Evolutionary conservation across 208 protist species (phyloP).

Genomic region (Tetramitus jugosus): DNA sequence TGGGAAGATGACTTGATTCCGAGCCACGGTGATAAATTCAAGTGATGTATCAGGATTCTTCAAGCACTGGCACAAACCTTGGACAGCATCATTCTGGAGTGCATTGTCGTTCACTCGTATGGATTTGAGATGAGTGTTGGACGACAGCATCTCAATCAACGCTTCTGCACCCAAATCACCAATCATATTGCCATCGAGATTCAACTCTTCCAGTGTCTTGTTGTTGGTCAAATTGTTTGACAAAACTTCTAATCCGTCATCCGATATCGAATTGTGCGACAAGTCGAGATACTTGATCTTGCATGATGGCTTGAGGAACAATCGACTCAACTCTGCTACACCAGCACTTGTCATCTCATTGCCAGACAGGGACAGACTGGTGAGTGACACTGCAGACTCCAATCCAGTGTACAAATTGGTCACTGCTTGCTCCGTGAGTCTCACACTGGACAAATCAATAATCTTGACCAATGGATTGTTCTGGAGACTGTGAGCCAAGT

Average conservation of each 20-base stretch:
- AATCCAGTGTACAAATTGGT: too few species aligned
- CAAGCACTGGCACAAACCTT: not conserved
- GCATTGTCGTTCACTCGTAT: not conserved
- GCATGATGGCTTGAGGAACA: too few species aligned
- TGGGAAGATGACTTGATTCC: not conserved
- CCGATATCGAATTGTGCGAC: not conserved
- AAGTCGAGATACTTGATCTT: not conserved
- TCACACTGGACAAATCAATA: not conserved
- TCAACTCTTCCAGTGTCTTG: not conserved
- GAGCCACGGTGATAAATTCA: not conserved
- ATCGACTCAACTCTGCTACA: too few species aligned
- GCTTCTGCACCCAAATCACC: not conserved
- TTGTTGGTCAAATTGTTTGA: not conserved
- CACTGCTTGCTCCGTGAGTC: not conserved
- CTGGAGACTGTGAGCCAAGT: not conserved
- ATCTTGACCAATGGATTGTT: not conserved
- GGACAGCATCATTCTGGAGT: not conserved
- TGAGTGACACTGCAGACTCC: not conserved
- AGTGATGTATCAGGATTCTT: not conserved
- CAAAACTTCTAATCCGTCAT: conserved; percentile 1
- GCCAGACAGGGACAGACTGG: not conserved
- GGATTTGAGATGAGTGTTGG: not conserved
- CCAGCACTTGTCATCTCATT: not conserved
- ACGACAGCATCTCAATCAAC: not conserved
- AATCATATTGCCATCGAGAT: not conserved